Evolutionary conservation across 768 basidiomycete genomes (phyloP), one percentile per base, ranked within the genome.

Genomic region (Tephrocybe sp.): DNA sequence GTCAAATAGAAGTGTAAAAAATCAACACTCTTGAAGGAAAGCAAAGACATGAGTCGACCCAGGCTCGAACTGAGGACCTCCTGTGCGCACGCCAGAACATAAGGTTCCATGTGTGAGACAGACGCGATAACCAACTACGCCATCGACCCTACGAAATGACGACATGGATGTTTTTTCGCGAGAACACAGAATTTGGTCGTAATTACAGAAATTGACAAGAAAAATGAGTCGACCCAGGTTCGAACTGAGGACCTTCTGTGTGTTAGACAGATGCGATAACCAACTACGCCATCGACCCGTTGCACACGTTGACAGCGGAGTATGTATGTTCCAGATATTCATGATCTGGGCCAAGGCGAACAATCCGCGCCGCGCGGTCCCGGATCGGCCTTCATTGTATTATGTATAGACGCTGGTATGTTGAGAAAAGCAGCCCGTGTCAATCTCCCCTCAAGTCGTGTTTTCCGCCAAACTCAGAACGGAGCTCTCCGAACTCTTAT

Each of bases 91-190:
- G 12, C 28, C 28, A n/a, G 28, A 30, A 7, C 28, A 30, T 30
- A 30, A 30, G 28, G 12, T 30, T 6, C 18, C 26, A 2, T 13
- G 32, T 51, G 55, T 56, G 42, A 82, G 79, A 80, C 79, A 79
- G 78, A 82, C 78, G 81, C 76, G 79, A 80, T 84, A 81, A 81
- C 80, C 80, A 83, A 79, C 79, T 82, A 82, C 81, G 77, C 80
- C 80, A 82, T 75, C 78, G 69, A 69, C 52, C 58, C 47, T 25
- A 12, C 28, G 12, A 30, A 7, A 12, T 30, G 28, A 12, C 28
- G 28, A 7, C 28, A n/a, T n/a, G n/a, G n/a, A n/a, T n/a, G n/a
- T n/a, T n/a, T n/a, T n/a, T n/a, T n/a, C n/a, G n/a, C n/a, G n/a
- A n/a, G n/a, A n/a, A n/a, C n/a, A n/a, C n/a, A n/a, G n/a, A n/a